Base-by-base conservation (phyloP, 495 filamentous ascomycete species). In the Penicillium canariense region DNA sequence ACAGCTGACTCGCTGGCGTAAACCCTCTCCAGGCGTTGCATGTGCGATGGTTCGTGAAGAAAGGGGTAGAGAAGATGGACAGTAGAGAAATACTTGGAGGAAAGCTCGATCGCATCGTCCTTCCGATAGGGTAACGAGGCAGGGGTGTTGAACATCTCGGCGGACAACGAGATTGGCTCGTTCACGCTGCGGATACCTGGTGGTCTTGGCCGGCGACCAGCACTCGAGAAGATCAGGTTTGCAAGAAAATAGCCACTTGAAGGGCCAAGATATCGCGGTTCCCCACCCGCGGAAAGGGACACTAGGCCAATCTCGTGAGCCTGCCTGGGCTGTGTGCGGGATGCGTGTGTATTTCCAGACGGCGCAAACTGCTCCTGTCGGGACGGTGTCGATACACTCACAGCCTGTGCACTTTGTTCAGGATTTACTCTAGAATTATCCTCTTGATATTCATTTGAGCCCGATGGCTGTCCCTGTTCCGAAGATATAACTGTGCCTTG, bases 51-150 rank as follows among this genome's bases (percentile, higher is more conserved):
- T 30, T 71, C 51, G 46, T 78, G 74, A 3, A 78, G 54, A 47
- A 77, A 75, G 25, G 75, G 75, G 44, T 76, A 76, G 2, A 70
- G 38, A 10, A 76, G 44, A 45, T 78, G 75, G 11, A 74, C 58
- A 0, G 68, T 72, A 9, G 66, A 55, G 32, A 77, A 78, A 43
- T 76, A 78, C 10, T 69, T 74, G 2, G 61, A 59, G 4, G 73
- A 71, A 4, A 77, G 55, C 20, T 75, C 65, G 6, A 69, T 50
- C 3, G 72, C 60, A 40, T 67, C 66, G 51, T 74, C 63, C 51
- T 70, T 68, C 18, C 58, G 69, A 26, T 43, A 38, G 8, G 75
- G 74, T 38, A 77, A 39, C 4, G 60, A 44, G 9, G 69, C 65
- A 17, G 73, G 71, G 20, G 53, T 68, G 38, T 75, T 70, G 38